Conservation (phyloP, 2,329 filamentous ascomycete genomes). For the Xylariaceae sp. region DNA sequence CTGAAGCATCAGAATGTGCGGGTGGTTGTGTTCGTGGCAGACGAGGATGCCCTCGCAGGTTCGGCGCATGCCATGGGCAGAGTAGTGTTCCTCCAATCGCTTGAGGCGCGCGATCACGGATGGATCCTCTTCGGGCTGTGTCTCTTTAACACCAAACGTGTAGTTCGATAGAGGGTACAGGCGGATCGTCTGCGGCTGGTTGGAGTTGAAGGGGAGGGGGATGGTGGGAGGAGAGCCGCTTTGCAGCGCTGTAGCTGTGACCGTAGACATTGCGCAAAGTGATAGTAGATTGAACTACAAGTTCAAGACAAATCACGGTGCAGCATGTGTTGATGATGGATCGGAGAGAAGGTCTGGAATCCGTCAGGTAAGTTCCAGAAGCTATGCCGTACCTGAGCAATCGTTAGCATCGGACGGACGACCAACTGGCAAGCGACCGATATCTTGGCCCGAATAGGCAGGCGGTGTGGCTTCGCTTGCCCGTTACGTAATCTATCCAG, state of each 20-base stretch:
- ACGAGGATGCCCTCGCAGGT: conserved; percentile 96
- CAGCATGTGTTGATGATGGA: background rate
- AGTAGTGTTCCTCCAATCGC: conserved; percentile 93
- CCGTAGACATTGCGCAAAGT: conserved; percentile 64
- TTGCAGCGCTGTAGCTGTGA: conserved; percentile 69
- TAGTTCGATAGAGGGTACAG: conserved; percentile 97
- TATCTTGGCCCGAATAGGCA: background rate
- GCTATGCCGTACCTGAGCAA: background rate
- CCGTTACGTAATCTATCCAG: too few relatives aligned
- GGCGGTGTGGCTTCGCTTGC: background rate
- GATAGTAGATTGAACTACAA: background rate
- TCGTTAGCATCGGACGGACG: too few relatives aligned
- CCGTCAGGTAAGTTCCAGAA: background rate
- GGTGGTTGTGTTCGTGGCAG: conserved; percentile 98
- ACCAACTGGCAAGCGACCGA: too few relatives aligned
- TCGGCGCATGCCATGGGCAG: conserved; percentile 86
- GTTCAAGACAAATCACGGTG: background rate
- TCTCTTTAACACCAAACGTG: conserved; percentile 97
- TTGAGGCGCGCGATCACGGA: conserved; percentile 89
- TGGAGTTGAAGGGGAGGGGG: conserved; percentile 78
- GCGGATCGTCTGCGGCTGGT: conserved; percentile 84
- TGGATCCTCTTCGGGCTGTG: conserved; percentile 94
- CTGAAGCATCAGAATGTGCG: conserved; percentile 97
- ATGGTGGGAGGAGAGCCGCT: conserved; percentile 73
- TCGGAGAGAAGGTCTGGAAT: too few relatives aligned